Evolutionary conservation across 805 yeast species (phyloP).

Genomic region (Candida coquimbonensis): DNA sequence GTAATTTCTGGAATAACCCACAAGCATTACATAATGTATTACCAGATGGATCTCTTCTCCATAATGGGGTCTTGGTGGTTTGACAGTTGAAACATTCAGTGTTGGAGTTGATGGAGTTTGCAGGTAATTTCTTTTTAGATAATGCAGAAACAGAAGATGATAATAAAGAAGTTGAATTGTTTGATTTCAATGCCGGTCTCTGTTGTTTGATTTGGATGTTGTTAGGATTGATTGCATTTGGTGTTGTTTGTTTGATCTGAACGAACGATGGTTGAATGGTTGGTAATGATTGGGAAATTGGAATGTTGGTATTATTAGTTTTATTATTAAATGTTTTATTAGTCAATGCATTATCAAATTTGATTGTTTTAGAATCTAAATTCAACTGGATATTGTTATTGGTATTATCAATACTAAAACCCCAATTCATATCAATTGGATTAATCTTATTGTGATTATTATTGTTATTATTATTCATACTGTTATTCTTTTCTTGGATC

Average conservation of each 20-base stretch:
- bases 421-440: constrained; percentile 34
- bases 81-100: constrained; percentile 77
- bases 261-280: neutral
- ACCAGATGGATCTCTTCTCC: constrained; percentile 90
- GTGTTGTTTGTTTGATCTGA: neutral
- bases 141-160: constrained; percentile 10
- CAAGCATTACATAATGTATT: constrained; percentile 93
- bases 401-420: constrained; percentile 27
- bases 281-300: constrained; percentile 6
- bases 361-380: constrained; percentile 11
- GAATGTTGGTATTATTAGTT: neutral
- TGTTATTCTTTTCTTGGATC: constrained; percentile 1
- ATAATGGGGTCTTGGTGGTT: constrained; percentile 84
- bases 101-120: constrained; percentile 8
- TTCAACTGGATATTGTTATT: constrained; percentile 9
- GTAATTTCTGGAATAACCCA: constrained; percentile 83
- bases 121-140: constrained; percentile 20
- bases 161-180: neutral
- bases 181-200: neutral
- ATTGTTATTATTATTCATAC: neutral
- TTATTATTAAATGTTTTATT: neutral
- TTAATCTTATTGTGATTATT: constrained; percentile 18
- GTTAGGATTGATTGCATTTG: neutral
- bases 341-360: constrained; percentile 4
- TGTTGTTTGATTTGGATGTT: neutral